These are phyloP conservation scores for Cucurbita maxima DNA, from an alignment of 306 rosid species.

Conservation along the genomic window DNA sequence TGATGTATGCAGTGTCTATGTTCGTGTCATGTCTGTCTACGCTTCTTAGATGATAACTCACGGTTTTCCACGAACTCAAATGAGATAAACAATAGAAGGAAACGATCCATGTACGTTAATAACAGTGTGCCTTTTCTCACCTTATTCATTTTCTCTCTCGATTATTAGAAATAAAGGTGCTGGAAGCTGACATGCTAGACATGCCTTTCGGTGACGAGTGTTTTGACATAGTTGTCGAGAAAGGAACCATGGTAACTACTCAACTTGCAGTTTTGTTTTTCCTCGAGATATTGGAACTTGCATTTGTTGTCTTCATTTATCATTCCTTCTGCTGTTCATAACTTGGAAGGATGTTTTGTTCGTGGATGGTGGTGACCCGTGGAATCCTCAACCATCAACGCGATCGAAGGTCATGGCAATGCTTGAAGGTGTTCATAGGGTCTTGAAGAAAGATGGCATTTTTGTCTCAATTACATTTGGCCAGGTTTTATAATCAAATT, in stretches of 20 bases:
- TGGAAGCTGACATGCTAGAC: conserved; percentile 93
- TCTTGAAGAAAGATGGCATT: conserved; percentile 56
- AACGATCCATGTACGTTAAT: not conserved
- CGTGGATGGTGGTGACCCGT: conserved; percentile 86
- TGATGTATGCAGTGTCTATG: too few species aligned
- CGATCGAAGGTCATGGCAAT: conserved; percentile 63
- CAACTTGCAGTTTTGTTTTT: conserved; percentile 6
- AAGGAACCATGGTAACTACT: conserved; percentile 78
- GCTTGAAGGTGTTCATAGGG: conserved; percentile 70
- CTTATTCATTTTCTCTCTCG: conserved; percentile 1
- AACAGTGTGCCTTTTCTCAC: not conserved
- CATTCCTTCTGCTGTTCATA: conserved; percentile 7
- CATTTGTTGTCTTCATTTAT: conserved; percentile 1
- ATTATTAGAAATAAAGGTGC: conserved; percentile 65
- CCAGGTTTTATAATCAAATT: conserved; percentile 43
- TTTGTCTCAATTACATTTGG: conserved; percentile 86
- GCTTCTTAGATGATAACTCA: too few species aligned
- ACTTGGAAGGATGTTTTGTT: conserved; percentile 87
- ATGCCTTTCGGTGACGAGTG: conserved; percentile 63
- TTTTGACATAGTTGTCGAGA: conserved; percentile 88
- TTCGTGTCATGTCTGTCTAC: too few species aligned
- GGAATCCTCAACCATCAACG: conserved; percentile 71
- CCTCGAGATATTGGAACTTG: not conserved
- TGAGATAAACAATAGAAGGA: not conserved
- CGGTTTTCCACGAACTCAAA: not conserved